Evolutionary conservation across 2,329 filamentous ascomycete species (phyloP).

Genomic region (Pseudogymnoascus destructans): DNA sequence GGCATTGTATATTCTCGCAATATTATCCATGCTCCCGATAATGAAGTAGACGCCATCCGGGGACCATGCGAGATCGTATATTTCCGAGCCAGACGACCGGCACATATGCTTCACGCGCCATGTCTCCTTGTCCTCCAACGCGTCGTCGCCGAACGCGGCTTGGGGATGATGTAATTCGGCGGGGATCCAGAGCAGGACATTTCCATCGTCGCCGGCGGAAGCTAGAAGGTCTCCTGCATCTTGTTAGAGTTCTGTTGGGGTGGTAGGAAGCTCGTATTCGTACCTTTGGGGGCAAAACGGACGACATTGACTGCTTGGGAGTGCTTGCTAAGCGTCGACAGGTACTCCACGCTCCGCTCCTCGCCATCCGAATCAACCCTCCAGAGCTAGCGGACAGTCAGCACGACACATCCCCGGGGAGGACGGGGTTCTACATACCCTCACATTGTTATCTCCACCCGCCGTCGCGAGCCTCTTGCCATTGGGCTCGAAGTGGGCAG

Average conservation of each 20-base stretch:
- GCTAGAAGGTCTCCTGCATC: conserved; percentile 73
- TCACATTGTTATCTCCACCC: conserved; percentile 91
- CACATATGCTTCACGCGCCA: conserved; percentile 99
- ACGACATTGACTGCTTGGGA: conserved; percentile 98
- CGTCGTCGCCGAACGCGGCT: conserved; percentile 64
- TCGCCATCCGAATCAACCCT: conserved; percentile 75
- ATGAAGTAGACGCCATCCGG: conserved; percentile 96
- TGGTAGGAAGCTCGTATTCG: conserved; percentile 16
- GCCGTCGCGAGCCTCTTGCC: conserved; percentile 87
- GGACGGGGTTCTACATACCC: conserved; percentile 42
- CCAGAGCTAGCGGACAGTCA: conserved; percentile 55
- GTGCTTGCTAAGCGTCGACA: conserved; percentile 84
- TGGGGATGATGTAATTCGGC: conserved; percentile 57
- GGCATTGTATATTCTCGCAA: conserved; percentile 92
- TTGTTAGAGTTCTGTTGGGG: not conserved
- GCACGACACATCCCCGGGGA: conserved; percentile 26
- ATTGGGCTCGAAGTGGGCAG: conserved; percentile 86
- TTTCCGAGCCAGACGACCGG: conserved; percentile 84
- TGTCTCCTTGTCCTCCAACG: conserved; percentile 83
- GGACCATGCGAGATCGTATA: conserved; percentile 97
- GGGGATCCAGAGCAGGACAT: conserved; percentile 91
- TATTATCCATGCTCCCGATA: conserved; percentile 98
- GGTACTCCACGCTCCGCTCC: conserved; percentile 78
- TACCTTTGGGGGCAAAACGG: conserved; percentile 87
- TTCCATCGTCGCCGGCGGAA: conserved; percentile 93